Base-by-base conservation (phyloP, 2,329 filamentous ascomycete species). In the Beauveria caledonica region DNA sequence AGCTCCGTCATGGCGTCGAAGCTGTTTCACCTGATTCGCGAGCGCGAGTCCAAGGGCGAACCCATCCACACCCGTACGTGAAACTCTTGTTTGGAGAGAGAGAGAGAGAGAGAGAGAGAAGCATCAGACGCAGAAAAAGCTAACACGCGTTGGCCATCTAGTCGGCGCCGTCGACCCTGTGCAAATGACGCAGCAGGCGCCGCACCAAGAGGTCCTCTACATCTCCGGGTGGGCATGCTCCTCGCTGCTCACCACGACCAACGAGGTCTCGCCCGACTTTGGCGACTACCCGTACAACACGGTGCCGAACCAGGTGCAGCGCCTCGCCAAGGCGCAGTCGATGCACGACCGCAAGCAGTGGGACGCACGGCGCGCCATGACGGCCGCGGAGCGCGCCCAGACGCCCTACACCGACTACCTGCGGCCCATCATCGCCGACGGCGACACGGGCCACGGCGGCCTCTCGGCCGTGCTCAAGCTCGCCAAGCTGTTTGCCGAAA, bases 271-370 rank as follows among this genome's bases (percentile, higher is more conserved):
- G 0, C 90, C 94, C 48, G 94, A 99, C 73, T 96, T 97, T 76
- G 94, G 94, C 69, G 94, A 99, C 75, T 99, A 99, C 73, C 94
- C 94, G 0, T 99, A 99, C 78, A 97, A 97, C 72, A 99, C 94
- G 0, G 94, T 99, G 5, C 94, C 94, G 9, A 97, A 97, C 76
- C 94, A 97, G 73, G 94, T 99, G 4, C 92, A 99, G 77, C 86
- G 94, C 64, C 78, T 99, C 56, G 91, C 95, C 77, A 97, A 97
- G 77, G 94, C 94, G 4, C 94, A 99, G 75, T 92, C 92, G 65
- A 86, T 97, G 80, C 94, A 99, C 73, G 94, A 99, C 74, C 87
- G 94, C 66, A 96, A 95, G 75, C 90, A 97, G 70, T 97, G 90
- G 87, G 92, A 97, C 72, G 78, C 84, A 25, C 82, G 94, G 62